Evolutionary conservation across 2,329 filamentous ascomycete species (phyloP), one percentile per base, ranked within the genome.

Genomic region (Capronia coronata): DNA sequence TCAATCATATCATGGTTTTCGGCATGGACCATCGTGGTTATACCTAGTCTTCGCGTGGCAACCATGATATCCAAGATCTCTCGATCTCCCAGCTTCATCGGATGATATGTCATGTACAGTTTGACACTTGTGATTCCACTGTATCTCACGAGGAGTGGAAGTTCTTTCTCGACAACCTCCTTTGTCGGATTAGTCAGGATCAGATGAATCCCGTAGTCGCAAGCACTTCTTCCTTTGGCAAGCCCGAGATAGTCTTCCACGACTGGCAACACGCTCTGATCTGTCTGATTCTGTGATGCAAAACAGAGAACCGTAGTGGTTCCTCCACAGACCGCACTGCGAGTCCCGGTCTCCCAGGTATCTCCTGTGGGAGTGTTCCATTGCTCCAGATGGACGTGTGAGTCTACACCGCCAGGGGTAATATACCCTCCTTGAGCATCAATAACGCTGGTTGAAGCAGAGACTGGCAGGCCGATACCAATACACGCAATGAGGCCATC

Each of bases 261-360:
- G 10, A 27, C 6, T 10, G 25, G 25, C 5, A 27, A 27, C 25
- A 27, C 6, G 25, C 6, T 6, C 10, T 27, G 6, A 27, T 27
- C 25, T 5, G 6, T 10, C 10, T 10, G 25, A 6, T 27, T 10
- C 25, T 27, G 25, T 5, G 5, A 6, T 5, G 25, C 25, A 27
- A 27, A 27, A 6, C 6, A 5, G 5, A 27, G 25, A 27, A 27
- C 25, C 25, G 25, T 27, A 6, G 25, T 82, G 2, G 72, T 80
- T 19, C 78, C 78, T 10, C 78, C 78, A 2, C 75, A 76, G 46
- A 81, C 70, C 3, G 78, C 78, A 22, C 71, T 75, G 9, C 77
- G 68, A 0, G 75, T 74, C 0, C 77, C 77, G 1, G 67, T 68
- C 49, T 74, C 68, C 57, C 66, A 75, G 9, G 63, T 68, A 46